A percentile compares a stretch with the other conserved stretches of the same genome.
Evolutionary conservation across 2,329 filamentous ascomycete genomes (phyloP).

Genomic region (Onygenales sp.): DNA sequence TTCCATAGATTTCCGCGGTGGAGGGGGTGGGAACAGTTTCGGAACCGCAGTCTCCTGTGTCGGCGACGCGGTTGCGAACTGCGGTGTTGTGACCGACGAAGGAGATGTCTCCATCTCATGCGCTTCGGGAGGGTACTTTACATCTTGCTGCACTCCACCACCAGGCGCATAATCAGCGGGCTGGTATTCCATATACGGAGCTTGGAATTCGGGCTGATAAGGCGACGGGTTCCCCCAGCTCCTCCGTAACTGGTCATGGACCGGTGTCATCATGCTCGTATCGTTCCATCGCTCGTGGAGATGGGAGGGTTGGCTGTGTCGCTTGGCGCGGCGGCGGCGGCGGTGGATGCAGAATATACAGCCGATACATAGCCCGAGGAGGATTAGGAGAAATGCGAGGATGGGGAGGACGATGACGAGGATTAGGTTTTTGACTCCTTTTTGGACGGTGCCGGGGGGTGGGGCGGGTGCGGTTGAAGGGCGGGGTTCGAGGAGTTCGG

Average conservation of each 20-base stretch:
- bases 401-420: slow-evolving; percentile 36
- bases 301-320: slow-evolving; percentile 17
- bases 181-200: not conserved
- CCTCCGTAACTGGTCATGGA: slow-evolving; percentile 12
- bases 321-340: slow-evolving; percentile 27
- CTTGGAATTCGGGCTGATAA: slow-evolving; percentile 1
- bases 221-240: slow-evolving; percentile 15
- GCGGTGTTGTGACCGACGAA: not conserved
- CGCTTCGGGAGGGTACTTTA: slow-evolving; percentile 10
- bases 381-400: slow-evolving; percentile 31
- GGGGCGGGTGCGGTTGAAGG: slow-evolving; percentile 15
- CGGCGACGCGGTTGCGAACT: not conserved
- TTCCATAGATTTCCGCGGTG: not conserved
- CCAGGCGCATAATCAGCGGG: not conserved
- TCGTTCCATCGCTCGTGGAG: slow-evolving; percentile 28
- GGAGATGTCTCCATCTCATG: slow-evolving; percentile 7
- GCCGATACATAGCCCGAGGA: slow-evolving; percentile 21
- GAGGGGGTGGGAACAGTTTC: not conserved
- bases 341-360: slow-evolving; percentile 35
- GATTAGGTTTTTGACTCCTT: slow-evolving; percentile 21
- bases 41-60: not conserved
- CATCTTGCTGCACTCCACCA: slow-evolving; percentile 5
- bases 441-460: slow-evolving; percentile 7
- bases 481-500: slow-evolving; percentile 27
- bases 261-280: slow-evolving; percentile 21